These are phyloP conservation scores for Colletotrichum lupini DNA, from an alignment of 2,329 filamentous ascomycete species.

Conservation along the genomic window DNA sequence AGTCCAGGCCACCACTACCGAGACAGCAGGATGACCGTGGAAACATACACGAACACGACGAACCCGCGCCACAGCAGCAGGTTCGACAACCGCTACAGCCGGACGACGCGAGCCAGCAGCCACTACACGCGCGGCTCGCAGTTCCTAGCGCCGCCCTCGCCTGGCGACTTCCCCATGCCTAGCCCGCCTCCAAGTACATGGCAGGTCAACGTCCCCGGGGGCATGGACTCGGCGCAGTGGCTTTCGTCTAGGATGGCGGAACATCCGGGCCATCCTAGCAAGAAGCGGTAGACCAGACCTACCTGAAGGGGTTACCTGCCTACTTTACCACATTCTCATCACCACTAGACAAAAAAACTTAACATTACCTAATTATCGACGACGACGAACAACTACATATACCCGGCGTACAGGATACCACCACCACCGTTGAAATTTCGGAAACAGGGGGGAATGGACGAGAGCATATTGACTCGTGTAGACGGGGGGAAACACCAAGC, in stretches of 20 bases:
- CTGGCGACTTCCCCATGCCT: neutral
- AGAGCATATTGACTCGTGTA: neutral
- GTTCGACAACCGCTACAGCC: constrained; percentile 11
- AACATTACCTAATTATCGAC: neutral
- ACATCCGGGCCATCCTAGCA: constrained; percentile 15
- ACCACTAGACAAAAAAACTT: neutral
- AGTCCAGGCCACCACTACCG: neutral
- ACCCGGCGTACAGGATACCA: constrained; percentile 10
- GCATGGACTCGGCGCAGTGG: constrained; percentile 27
- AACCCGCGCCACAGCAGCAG: neutral
- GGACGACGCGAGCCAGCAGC: constrained; percentile 20
- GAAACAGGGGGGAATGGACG: neutral
- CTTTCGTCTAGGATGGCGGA: constrained; percentile 21
- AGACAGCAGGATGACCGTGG: constrained; percentile 3
- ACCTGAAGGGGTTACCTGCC: neutral
- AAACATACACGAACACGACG: constrained; percentile 4
- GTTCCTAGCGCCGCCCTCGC: constrained; percentile 22
- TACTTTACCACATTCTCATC: neutral
- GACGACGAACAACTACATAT: neutral
- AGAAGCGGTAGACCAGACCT: neutral
- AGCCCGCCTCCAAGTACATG: constrained; percentile 10
- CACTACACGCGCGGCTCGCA: constrained; percentile 11
- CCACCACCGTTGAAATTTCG: neutral
- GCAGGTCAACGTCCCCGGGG: constrained; percentile 9
- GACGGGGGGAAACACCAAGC: neutral